A percentile compares a stretch with the other conserved stretches of the same genome.
phyloP scores from a whole-genome alignment of 345 rosid species.

The Moringa oleifera region DNA sequence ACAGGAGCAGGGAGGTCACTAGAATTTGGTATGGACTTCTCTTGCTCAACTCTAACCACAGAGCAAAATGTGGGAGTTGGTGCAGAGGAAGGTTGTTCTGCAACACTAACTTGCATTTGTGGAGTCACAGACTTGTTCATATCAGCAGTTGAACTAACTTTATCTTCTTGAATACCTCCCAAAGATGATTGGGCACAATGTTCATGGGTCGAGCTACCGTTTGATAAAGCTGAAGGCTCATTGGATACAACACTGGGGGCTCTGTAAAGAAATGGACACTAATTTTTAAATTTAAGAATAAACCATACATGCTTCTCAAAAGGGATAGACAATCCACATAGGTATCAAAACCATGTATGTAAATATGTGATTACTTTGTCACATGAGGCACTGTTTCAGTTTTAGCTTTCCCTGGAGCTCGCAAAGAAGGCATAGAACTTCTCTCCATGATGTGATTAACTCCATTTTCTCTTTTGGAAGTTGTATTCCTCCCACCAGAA shows the following conservation, averaged over 20 bases:
- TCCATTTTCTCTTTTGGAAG: constrained; percentile 57
- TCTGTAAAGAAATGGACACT: constrained; percentile 25
- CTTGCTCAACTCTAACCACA: constrained; percentile 30
- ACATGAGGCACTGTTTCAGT: constrained; percentile 24
- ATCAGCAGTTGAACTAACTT: constrained; percentile 20
- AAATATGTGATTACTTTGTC: constrained; percentile 38
- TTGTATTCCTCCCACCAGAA: constrained; percentile 43
- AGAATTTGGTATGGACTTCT: constrained; percentile 22
- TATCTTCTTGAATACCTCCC: constrained; percentile 13
- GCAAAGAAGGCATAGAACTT: constrained; percentile 29
- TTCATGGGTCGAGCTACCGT: constrained; percentile 33
- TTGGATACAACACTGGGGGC: constrained; percentile 21
- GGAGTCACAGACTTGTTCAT: constrained; percentile 15
- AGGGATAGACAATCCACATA: not conserved
- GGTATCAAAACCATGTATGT: not conserved
- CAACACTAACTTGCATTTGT: constrained; percentile 7
- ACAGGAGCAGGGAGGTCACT: constrained; percentile 15
- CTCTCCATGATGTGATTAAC: constrained; percentile 29
- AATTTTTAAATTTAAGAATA: constrained; percentile 1
- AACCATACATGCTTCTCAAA: not conserved
- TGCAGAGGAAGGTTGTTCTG: constrained; percentile 15
- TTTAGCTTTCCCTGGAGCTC: constrained; percentile 33
- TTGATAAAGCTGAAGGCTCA: constrained; percentile 34
- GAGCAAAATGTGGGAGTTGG: constrained; percentile 18
- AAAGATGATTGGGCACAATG: constrained; percentile 16